Evolutionary conservation across 139 green algal species (phyloP).

Genomic region (Pleodorina starrii): DNA sequence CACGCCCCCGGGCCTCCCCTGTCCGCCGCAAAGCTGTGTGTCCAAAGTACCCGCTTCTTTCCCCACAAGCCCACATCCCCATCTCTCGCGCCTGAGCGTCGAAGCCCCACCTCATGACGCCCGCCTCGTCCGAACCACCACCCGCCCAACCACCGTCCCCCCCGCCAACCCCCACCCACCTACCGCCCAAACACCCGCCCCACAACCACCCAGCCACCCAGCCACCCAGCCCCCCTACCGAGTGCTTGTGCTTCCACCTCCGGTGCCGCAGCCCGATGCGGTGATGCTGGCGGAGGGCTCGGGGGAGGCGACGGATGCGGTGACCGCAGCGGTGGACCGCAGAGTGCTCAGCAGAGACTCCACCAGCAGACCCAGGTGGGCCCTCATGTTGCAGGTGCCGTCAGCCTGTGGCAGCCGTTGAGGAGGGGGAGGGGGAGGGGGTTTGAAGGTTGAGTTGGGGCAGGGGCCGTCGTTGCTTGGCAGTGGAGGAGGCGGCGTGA

Average conservation of each 20-base stretch:
- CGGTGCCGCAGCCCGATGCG: neutral
- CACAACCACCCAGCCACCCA: neutral
- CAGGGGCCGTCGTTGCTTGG: too few species aligned
- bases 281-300: neutral
- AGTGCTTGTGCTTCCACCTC: neutral
- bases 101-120: too few species aligned
- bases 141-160: too few species aligned
- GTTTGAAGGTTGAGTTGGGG: neutral
- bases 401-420: neutral
- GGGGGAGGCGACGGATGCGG: neutral
- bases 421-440: neutral
- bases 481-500: too few species aligned
- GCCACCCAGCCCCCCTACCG: neutral
- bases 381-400: neutral
- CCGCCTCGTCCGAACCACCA: too few species aligned
- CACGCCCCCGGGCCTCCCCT: too few species aligned
- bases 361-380: constrained; percentile 11
- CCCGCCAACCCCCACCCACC: too few species aligned
- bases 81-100: too few species aligned
- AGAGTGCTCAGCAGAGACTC: neutral
- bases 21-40: too few species aligned
- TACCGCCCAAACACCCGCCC: too few species aligned
- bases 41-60: too few species aligned
- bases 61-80: too few species aligned
- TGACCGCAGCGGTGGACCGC: neutral